phyloP scores from a whole-genome alignment of 202 grass and related monocot genomes.

The Musa balbisiana region DNA sequence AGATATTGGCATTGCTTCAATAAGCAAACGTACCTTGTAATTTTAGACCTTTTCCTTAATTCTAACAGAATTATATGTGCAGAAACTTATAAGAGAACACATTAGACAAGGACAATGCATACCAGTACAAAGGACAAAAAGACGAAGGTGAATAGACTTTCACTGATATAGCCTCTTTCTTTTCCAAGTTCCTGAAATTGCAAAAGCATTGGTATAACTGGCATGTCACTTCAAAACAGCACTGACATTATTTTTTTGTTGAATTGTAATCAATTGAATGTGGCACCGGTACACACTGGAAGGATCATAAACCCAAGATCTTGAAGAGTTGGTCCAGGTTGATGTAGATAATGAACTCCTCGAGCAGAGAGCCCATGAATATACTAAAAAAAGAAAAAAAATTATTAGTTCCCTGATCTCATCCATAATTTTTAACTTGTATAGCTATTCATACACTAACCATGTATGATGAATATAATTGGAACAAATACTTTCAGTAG shows the following conservation, averaged over 20 bases:
- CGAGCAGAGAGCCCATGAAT: conserved; percentile 84
- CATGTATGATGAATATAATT: no score
- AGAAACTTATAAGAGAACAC: background rate
- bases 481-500: no score
- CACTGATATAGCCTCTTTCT: conserved; percentile 82
- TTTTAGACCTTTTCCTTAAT: background rate
- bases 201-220: conserved; percentile 11
- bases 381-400: conserved; percentile 60
- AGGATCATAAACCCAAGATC: conserved; percentile 94
- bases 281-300: conserved; percentile 44
- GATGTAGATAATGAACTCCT: conserved; percentile 98
- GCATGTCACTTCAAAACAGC: background rate
- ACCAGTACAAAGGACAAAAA: conserved; percentile 88
- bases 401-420: conserved; percentile 32
- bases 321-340: conserved; percentile 71
- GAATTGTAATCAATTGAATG: background rate
- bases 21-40: background rate
- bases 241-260: background rate
- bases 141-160: conserved; percentile 77
- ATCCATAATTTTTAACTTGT: background rate
- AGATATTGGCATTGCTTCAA: background rate
- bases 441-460: background rate
- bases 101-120: conserved; percentile 17
- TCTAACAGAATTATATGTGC: background rate
- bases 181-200: conserved; percentile 65